These are phyloP conservation scores for Pleurozium schreberi DNA, from an alignment of 225 moss, liverwort and hornwort genomes.

Conservation along the genomic window DNA sequence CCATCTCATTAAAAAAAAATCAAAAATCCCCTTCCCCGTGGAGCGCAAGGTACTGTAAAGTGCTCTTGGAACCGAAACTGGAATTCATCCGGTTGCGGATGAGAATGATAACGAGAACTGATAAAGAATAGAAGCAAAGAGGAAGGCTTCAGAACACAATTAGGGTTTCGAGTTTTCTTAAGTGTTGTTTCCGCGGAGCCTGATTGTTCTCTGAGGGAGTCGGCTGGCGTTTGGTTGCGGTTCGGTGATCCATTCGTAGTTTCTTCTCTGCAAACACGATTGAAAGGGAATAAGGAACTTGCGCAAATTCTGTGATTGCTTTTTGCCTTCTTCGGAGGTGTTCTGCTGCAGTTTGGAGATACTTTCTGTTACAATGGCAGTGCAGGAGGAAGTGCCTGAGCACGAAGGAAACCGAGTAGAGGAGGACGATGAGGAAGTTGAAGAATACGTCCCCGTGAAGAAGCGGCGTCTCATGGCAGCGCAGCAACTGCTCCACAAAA, in stretches of 20 bases:
- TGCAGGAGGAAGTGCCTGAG: constrained; percentile 9
- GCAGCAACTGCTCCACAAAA: constrained; percentile 24
- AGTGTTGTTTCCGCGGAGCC: background rate
- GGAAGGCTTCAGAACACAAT: background rate
- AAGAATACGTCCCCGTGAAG: constrained; percentile 31
- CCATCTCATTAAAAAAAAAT: no score
- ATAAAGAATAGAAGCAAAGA: background rate
- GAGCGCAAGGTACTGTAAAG: background rate
- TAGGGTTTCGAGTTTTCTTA: background rate
- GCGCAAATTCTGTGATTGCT: background rate
- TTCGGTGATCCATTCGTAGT: background rate
- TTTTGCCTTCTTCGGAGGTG: background rate
- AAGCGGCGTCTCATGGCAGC: constrained; percentile 31
- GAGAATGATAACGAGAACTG: background rate
- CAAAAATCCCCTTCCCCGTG: no score
- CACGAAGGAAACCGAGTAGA: constrained; percentile 5
- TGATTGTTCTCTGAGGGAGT: background rate
- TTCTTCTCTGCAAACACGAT: background rate
- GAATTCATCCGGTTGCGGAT: background rate
- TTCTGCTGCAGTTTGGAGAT: background rate
- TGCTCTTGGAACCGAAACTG: background rate
- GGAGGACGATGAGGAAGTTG: constrained; percentile 14
- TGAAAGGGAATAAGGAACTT: background rate
- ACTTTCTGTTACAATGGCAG: constrained; percentile 2
- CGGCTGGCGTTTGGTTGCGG: background rate